phyloP scores from a whole-genome alignment of 805 yeast species.

The Candida stauntonica region DNA sequence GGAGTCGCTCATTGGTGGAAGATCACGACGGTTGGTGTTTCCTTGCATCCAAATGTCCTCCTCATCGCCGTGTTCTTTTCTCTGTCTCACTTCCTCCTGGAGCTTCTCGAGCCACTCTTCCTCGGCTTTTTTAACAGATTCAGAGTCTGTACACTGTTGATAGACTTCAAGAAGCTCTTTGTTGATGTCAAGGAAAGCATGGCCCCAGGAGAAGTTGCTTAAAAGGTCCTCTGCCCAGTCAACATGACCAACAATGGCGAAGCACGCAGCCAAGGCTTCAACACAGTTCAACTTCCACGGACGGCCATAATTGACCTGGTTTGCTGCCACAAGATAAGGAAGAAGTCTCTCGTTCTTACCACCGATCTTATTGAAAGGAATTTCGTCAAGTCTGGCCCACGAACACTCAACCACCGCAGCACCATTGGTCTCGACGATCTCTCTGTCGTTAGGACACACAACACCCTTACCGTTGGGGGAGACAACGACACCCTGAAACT shows the following conservation, averaged over 20 bases:
- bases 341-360: conserved; percentile 82
- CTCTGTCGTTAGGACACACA: conserved; percentile 83
- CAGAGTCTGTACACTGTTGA: conserved; percentile 75
- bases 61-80: conserved; percentile 48
- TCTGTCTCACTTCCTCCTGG: conserved; percentile 60
- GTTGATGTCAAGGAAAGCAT: conserved; percentile 78
- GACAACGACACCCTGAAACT: conserved; percentile 84
- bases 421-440: conserved; percentile 72
- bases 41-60: conserved; percentile 78
- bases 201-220: conserved; percentile 89
- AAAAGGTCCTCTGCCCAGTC: conserved; percentile 85
- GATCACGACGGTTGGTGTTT: conserved; percentile 54
- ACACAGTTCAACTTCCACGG: conserved; percentile 97
- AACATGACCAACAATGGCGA: conserved; percentile 84
- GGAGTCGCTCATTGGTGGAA: conserved; percentile 22
- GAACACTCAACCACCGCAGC: conserved; percentile 99
- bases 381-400: conserved; percentile 96
- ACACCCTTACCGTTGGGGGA: conserved; percentile 89
- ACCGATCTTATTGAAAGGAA: conserved; percentile 91
- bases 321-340: conserved; percentile 93
- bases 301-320: conserved; percentile 93
- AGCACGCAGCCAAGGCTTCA: conserved; percentile 95
- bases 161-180: conserved; percentile 72
- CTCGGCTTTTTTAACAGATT: conserved; percentile 67
- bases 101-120: conserved; percentile 65